phyloP scores from a whole-genome alignment of 306 rosid genomes.

The Quercus parvula region DNA sequence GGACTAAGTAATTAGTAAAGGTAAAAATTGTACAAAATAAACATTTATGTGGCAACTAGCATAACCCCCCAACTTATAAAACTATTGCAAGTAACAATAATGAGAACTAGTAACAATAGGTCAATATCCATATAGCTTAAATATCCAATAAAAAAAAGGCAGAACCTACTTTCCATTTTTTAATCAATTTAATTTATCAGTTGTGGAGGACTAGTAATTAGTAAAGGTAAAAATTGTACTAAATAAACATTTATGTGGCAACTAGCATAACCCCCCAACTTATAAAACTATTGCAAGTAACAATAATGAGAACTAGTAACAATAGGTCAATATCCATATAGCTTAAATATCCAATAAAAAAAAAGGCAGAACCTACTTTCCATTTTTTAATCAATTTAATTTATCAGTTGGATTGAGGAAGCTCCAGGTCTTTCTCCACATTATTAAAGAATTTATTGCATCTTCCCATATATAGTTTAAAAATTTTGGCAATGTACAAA shows the following conservation, averaged over 20 bases:
- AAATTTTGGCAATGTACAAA: slow-evolving; percentile 5
- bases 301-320: background rate
- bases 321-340: background rate
- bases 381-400: no score
- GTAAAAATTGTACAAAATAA: background rate
- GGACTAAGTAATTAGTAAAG: no score
- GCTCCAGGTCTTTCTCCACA: background rate
- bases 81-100: background rate
- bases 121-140: background rate
- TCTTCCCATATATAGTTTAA: background rate
- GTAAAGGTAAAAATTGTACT: no score
- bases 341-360: background rate
- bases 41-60: background rate
- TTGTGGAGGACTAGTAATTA: no score
- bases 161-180: no score
- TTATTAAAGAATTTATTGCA: background rate
- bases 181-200: no score
- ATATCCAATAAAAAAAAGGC: background rate
- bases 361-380: no score
- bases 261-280: background rate
- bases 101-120: background rate
- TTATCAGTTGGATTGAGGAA: no score
- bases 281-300: background rate
- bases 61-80: background rate
- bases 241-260: background rate